These are phyloP conservation scores for Magnaporthiopsis rhizophila DNA, from an alignment of 2,329 filamentous ascomycete genomes.

Conservation along the genomic window DNA sequence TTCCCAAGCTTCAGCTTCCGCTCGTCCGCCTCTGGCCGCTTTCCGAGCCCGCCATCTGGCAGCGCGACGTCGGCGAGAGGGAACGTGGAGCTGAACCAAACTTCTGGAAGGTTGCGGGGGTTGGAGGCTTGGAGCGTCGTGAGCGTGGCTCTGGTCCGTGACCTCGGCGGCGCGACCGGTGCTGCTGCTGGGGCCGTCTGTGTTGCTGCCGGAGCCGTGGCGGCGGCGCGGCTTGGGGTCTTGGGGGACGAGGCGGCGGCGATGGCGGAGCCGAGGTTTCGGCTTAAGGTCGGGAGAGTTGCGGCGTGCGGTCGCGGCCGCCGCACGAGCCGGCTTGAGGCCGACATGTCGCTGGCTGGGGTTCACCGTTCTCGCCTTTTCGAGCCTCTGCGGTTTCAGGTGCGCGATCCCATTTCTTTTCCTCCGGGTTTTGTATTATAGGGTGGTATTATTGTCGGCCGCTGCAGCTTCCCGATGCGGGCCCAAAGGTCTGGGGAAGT, in stretches of 20 bases:
- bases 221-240: not conserved
- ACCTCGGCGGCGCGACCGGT: not conserved
- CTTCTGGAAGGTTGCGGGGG: constrained; percentile 24
- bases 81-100: constrained; percentile 35
- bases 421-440: not conserved
- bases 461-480: not conserved
- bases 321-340: not conserved
- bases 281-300: constrained; percentile 17
- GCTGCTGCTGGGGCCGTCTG: not conserved
- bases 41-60: constrained; percentile 11
- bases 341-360: not conserved
- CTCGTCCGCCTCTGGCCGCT: constrained; percentile 31
- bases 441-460: not conserved
- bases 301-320: constrained; percentile 22
- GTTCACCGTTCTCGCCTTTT: not conserved
- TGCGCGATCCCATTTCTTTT: not conserved
- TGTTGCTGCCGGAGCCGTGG: constrained; percentile 5
- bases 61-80: constrained; percentile 19
- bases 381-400: not conserved
- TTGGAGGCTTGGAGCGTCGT: constrained; percentile 17
- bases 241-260: constrained; percentile 6
- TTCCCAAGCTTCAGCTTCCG: constrained; percentile 55
- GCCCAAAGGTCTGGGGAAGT: constrained; percentile 1
- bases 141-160: constrained; percentile 9
- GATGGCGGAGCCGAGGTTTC: constrained; percentile 14